phyloP scores from a whole-genome alignment of 2,329 filamentous ascomycete species.

The Nectriaceae sp. region DNA sequence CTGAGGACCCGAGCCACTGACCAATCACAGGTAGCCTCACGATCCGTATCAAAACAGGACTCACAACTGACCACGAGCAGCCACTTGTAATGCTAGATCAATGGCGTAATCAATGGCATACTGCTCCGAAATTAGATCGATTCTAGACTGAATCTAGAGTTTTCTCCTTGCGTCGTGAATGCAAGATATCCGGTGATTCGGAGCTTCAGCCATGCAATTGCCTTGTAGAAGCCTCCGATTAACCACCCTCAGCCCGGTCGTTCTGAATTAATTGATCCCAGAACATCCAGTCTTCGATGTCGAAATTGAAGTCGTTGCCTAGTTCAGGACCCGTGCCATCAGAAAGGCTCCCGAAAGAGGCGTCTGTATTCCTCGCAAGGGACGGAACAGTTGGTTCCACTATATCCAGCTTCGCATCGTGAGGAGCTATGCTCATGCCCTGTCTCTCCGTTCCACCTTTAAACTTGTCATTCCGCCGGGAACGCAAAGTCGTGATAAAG shows the following conservation, averaged over 20 bases:
- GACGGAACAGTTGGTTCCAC: background rate
- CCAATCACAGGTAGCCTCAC: slow-evolving; percentile 4
- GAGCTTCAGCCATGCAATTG: no score
- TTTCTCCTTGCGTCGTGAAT: no score
- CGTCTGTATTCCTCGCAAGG: background rate
- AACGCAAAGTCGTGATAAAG: slow-evolving; percentile 23
- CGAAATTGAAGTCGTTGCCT: slow-evolving; percentile 16
- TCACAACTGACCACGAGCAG: no score
- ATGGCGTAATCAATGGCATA: no score
- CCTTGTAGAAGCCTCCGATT: no score
- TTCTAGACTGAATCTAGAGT: no score
- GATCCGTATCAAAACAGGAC: background rate
- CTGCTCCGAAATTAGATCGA: no score
- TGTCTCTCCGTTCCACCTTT: background rate
- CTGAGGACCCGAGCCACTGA: slow-evolving; percentile 1
- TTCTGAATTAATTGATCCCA: slow-evolving; percentile 26
- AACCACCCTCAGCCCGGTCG: background rate
- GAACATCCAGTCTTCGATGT: slow-evolving; percentile 26
- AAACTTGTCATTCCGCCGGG: background rate
- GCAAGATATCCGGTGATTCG: no score
- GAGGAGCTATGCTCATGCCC: background rate
- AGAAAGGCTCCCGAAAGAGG: background rate
- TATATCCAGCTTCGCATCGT: background rate
- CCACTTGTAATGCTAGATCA: no score
- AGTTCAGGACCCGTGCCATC: background rate